Evolutionary conservation across 192 early-diverging fungal genomes (phyloP).

Genomic region (Coemansia asiatica): DNA sequence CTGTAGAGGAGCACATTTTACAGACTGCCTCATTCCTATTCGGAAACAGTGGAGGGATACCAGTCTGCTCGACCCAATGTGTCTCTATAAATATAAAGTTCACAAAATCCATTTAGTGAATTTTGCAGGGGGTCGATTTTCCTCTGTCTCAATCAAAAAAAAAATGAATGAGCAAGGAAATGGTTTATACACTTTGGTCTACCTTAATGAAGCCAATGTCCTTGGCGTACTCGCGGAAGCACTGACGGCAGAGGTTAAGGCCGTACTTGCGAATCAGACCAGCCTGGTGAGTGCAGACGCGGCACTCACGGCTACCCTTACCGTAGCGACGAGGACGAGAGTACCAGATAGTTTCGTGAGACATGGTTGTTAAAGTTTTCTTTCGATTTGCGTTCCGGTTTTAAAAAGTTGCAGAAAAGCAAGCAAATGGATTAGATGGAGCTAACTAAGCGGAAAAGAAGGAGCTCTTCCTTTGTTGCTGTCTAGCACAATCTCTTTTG

Average conservation of each 20-base stretch:
- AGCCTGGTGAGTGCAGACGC: slow-evolving; percentile 98
- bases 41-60: slow-evolving; percentile 30
- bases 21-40: slow-evolving; percentile 30
- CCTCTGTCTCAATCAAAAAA: background rate
- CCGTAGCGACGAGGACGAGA: slow-evolving; percentile 95
- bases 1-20: background rate
- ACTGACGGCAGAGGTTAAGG: slow-evolving; percentile 99
- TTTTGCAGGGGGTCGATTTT: slow-evolving; percentile 10
- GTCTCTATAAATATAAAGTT: too few species aligned
- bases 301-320: slow-evolving; percentile 98
- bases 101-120: background rate
- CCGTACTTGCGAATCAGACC: slow-evolving; percentile 99
- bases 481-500: background rate
- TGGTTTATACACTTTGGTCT: slow-evolving; percentile 17
- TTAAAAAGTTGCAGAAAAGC: slow-evolving; percentile 22
- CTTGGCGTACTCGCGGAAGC: slow-evolving; percentile 98
- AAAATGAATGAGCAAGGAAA: background rate
- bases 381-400: slow-evolving; percentile 19
- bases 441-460: slow-evolving; percentile 28
- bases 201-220: slow-evolving; percentile 99
- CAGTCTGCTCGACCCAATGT: slow-evolving; percentile 21
- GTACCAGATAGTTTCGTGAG: slow-evolving; percentile 97
- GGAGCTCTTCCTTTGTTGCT: slow-evolving; percentile 6
- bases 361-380: slow-evolving; percentile 71
- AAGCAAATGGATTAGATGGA: slow-evolving; percentile 13